Evolutionary conservation across 768 basidiomycete genomes (phyloP).

Genomic region (Phylloporus arenicola): DNA sequence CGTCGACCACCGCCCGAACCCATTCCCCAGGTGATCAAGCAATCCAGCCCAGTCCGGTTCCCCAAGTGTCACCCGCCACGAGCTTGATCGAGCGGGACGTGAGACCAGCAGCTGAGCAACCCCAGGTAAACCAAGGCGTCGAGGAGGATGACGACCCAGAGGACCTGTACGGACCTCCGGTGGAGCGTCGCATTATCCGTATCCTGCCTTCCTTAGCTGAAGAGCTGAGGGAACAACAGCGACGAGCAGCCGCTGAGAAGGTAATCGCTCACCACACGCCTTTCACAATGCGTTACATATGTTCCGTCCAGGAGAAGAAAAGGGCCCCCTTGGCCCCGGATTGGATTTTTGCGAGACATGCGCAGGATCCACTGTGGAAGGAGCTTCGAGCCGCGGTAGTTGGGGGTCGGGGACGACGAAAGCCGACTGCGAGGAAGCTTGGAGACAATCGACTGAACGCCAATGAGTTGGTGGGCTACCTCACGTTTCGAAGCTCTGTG

Average conservation of each 20-base stretch:
- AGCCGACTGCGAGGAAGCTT: conserved; percentile 11
- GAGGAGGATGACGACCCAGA: conserved; percentile 20
- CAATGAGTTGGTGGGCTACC: conserved; percentile 15
- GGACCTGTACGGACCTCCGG: conserved; percentile 26
- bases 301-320: conserved; percentile 9
- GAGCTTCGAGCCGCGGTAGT: not conserved
- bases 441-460: conserved; percentile 10
- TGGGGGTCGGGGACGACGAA: conserved; percentile 13
- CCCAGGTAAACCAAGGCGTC: not conserved
- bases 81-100: not conserved
- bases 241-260: conserved; percentile 11
- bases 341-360: conserved; percentile 20
- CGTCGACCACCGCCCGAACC: not conserved
- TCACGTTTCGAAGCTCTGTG: conserved; percentile 13
- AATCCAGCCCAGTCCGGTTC: not conserved
- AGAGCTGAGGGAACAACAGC: conserved; percentile 22
- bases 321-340: conserved; percentile 19
- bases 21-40: not conserved
- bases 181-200: conserved; percentile 22
- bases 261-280: conserved; percentile 4
- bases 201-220: conserved; percentile 24
- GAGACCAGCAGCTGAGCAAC: not conserved
- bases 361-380: conserved; percentile 17
- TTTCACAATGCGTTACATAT: conserved; percentile 1
- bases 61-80: not conserved